Base-by-base conservation (phyloP, 768 basidiomycete genomes). In the Dendrothele bispora region DNA sequence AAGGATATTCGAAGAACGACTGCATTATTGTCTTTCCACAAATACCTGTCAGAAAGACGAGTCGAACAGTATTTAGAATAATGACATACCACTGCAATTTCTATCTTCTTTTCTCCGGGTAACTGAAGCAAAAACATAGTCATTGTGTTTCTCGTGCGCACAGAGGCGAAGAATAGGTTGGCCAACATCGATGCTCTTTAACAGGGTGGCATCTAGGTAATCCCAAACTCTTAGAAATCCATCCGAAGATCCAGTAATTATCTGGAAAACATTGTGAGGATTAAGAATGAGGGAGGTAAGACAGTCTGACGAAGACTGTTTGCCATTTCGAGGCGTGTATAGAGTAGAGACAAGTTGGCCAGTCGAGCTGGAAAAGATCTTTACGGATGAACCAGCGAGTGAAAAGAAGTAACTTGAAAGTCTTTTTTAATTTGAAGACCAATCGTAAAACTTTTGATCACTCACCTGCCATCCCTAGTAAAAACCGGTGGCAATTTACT, bases 181-280 rank as follows among this genome's bases (percentile, higher is more conserved):
- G 24, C 74, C 75, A 36, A 92, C 59, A 48, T 81, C 74, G 52
- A 97, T 78, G 2, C 85, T 89, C 51, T 84, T 82, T 50, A 98
- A 70, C 10, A 97, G 68, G 7, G 75, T 72, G 5, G 85, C 93
- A 49, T 97, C 94, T 29, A 95, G 69, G 64, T 88, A 95, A 68
- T 98, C 93, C 97, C 97, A 99, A 21, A 97, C 69, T 62, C 89
- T 81, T 52, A 98, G 67, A 28, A 75, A 77, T n/a, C 94, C 95
- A 55, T 93, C 88, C 50, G 84, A 58, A 7, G 91, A 90, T 39
- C 83, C 85, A 10, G 92, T 92, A 54, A 98, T 82, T 53, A 99
- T 67, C 64, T 98, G 97, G 54, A 92, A 89, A 21, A 83, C 75
- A 66, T 97, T 98, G 52, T 84, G 77, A 12, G 97, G 93, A 61